phyloP scores from a whole-genome alignment of 164 flowering plant species.

The Tetracentron sinense region DNA sequence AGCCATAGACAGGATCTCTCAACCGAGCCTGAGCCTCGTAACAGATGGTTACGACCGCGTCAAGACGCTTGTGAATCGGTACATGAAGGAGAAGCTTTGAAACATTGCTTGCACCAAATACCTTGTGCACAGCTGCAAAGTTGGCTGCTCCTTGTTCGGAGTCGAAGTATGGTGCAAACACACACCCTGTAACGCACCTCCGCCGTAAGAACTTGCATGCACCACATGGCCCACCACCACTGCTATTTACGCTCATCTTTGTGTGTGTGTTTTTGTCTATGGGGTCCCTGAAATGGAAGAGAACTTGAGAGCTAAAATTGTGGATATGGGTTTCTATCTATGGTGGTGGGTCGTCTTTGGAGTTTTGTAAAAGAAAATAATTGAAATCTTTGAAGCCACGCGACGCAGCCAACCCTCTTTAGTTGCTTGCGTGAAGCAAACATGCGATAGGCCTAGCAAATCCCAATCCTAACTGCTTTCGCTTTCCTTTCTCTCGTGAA shows the following conservation, averaged over 20 bases:
- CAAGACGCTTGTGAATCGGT: constrained; percentile 68
- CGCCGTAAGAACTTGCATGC: constrained; percentile 93
- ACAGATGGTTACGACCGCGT: constrained; percentile 85
- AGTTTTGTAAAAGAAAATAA: background rate
- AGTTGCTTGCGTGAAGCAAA: constrained; percentile 99
- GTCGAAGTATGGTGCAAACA: constrained; percentile 91
- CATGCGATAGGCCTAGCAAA: constrained; percentile 50
- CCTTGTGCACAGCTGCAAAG: constrained; percentile 95
- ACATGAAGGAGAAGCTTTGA: constrained; percentile 80
- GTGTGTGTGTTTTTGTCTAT: background rate
- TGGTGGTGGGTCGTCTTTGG: background rate
- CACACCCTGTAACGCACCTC: constrained; percentile 82
- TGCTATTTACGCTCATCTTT: constrained; percentile 40
- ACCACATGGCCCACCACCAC: constrained; percentile 82
- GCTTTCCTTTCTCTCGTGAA: constrained; percentile 12
- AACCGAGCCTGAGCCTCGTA: constrained; percentile 92
- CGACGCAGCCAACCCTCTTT: constrained; percentile 46
- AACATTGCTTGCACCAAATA: constrained; percentile 93
- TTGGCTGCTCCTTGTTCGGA: constrained; percentile 93
- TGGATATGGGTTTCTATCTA: constrained; percentile 6
- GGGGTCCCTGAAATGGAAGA: background rate
- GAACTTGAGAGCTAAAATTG: constrained; percentile 21
- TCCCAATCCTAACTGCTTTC: constrained; percentile 11
- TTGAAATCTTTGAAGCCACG: constrained; percentile 73
- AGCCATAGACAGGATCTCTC: constrained; percentile 88